Percentiles rank a stretch among this genome's conserved stretches.
These are phyloP conservation scores for Fragaria iinumae DNA, from an alignment of 306 rosid genomes.

Conservation along the genomic window DNA sequence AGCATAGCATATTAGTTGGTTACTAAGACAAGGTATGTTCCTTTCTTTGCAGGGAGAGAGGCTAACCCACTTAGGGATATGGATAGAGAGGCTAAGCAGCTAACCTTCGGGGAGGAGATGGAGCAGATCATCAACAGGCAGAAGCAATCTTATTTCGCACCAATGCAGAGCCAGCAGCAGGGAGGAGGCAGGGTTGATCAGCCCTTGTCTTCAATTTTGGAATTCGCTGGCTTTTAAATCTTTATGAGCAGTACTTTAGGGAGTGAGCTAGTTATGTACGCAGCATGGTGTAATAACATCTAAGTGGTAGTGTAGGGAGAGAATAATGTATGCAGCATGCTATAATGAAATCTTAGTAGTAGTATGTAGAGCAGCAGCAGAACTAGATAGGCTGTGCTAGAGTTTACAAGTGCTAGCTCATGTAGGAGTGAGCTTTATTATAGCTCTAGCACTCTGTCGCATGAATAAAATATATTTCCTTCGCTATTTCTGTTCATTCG, in stretches of 20 bases:
- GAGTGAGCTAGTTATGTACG: not conserved
- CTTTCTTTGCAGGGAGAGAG: slow-evolving; percentile 18
- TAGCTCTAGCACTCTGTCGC: not conserved
- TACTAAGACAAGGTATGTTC: not conserved
- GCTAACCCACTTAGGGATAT: slow-evolving; percentile 20
- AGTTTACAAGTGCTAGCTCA: not conserved
- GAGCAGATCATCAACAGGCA: slow-evolving; percentile 28
- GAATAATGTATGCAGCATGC: not conserved
- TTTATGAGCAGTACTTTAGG: not conserved
- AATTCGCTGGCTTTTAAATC: not conserved
- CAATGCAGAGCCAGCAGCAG: not conserved
- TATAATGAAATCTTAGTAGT: not conserved
- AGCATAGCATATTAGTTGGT: not conserved
- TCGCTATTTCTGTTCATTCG: not conserved
- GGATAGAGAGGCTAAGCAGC: slow-evolving; percentile 33
- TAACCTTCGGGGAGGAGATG: slow-evolving; percentile 29
- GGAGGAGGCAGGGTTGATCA: not conserved
- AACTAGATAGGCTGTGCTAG: slow-evolving; percentile 1
- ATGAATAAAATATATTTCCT: not conserved
- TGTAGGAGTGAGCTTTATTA: not conserved
- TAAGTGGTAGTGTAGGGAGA: not conserved
- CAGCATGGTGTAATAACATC: not conserved
- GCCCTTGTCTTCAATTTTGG: slow-evolving; percentile 21
- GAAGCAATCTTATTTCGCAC: slow-evolving; percentile 28
- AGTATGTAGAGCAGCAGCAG: not conserved